Evolutionary conservation across 768 basidiomycete species (phyloP).

Genomic region (Antrodiella citrinella): DNA sequence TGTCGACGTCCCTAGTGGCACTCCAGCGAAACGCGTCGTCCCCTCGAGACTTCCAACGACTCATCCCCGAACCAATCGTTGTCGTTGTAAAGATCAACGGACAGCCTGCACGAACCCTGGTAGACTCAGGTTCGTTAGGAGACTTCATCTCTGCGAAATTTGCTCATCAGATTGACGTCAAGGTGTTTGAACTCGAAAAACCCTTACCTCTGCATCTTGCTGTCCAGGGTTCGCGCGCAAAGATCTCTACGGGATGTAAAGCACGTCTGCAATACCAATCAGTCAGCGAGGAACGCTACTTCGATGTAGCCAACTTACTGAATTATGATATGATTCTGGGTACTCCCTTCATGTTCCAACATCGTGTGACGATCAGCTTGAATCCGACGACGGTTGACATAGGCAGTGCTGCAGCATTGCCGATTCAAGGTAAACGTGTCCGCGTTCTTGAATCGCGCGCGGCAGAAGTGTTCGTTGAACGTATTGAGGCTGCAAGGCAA

Average conservation of each 20-base stretch:
- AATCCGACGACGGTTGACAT: conserved; percentile 15
- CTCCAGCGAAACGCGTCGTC: conserved; percentile 12
- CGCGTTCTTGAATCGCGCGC: conserved; percentile 11
- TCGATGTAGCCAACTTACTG: conserved; percentile 22
- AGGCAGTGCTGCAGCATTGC: conserved; percentile 7
- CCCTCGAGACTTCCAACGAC: conserved; percentile 9
- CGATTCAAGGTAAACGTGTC: conserved; percentile 10
- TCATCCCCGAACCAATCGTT: conserved; percentile 26
- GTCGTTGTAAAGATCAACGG: conserved; percentile 27
- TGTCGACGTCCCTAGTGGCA: background rate
- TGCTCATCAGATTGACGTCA: conserved; percentile 28
- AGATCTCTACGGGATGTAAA: conserved; percentile 23
- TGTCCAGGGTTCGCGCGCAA: conserved; percentile 31
- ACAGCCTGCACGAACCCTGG: conserved; percentile 23
- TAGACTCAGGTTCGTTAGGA: conserved; percentile 31
- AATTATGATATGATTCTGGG: conserved; percentile 25
- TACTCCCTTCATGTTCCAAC: conserved; percentile 24
- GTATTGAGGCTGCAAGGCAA: conserved; percentile 7
- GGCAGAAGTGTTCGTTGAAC: conserved; percentile 9
- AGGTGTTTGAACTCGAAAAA: conserved; percentile 17
- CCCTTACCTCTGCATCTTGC: conserved; percentile 33
- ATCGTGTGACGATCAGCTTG: conserved; percentile 14
- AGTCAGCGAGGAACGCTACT: conserved; percentile 19
- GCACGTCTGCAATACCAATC: conserved; percentile 27
- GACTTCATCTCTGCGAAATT: conserved; percentile 33